Evolutionary conservation across 176 grass and related monocot species (phyloP), one percentile per base, ranked within the genome.

Genomic region (Lolium rigidum): DNA sequence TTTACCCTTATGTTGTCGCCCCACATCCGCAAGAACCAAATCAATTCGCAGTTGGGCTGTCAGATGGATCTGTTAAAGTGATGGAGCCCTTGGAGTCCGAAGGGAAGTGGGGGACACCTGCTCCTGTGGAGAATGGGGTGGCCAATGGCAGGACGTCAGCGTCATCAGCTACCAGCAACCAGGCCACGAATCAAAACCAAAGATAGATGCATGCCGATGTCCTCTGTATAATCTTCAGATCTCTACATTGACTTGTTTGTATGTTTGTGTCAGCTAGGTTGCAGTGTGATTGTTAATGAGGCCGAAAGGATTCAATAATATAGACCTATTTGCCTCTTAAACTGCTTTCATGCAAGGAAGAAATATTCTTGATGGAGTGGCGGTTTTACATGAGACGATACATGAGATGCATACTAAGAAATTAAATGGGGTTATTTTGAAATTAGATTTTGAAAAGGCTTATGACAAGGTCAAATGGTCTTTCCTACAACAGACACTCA

Each of bases 11-110:
- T 77, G 91, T 91, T 7, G 65, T 98, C 10, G 91, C 93, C 0
- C 91, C 92, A 31, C 96, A 98, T 67, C 96, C 96, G 0, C 80
- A 94, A 70, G 96, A 98, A 80, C 86, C 96, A 75, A 95, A 93
- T 86, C 96, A 98, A 76, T 98, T 98, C 17, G 96, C 96, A 22
- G 80, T 98, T 3, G 96, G 96, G 57, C 86, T 95, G 74, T 89
- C 93, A 28, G 96, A 98, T 89, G 96, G 96, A 46, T 80, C 80
- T 0, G 88, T 94, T 76, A 98, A 95, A 91, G 96, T 98, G 58
- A 69, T 98, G 70, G 96, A 98, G 44, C 96, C 96, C 1, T 87
- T 84, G 21, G 93, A 95, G 37, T 94, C 93, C 0, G 88, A 98
- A 20, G 92, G 88, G 72, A 94, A 92, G 86, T 98, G 96, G 93